Evolutionary conservation across 2,329 filamentous ascomycete genomes (phyloP), one percentile per base, ranked within the genome.

Genomic region (Cladophialophora yegresii): DNA sequence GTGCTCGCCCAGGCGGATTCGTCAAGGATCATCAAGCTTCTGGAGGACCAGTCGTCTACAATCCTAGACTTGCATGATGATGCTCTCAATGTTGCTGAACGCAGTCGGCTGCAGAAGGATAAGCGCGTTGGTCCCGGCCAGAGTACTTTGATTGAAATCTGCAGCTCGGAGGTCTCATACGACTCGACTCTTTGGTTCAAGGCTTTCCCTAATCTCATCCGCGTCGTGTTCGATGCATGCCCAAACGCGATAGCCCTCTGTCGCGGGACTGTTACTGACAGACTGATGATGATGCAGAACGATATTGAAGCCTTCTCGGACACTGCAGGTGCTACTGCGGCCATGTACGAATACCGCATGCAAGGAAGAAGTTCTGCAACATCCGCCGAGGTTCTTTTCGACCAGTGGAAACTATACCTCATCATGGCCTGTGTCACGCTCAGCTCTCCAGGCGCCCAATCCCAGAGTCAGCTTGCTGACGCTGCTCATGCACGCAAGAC

Each of bases 121-220:
- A 89, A 96, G 76, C 88, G 92, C 70, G 92, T 89, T 74, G 91
- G 87, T 73, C 91, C 92, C 71, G 88, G 88, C 53, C 89, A 93
- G 71, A 93, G 91, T 67, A 93, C 92, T 2, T 80, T 99, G 20
- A 90, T 98, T 36, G 93, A 98, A 74, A 85, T 99, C 26, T 98
- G 95, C 77, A 93, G 92, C 71, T 98, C 95, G 77, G 95, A 98
- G 71, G 87, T 95, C 28, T 92, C 92, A 0, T 97, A 98, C 72
- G 95, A 99, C 74, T 89, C 92, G 2, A 96, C 93, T 0, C 80
- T 99, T 12, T 99, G 95, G 95, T 96, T 95, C 79, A 99, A 98
- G 74, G 89, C 98, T 20, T 99, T 99, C 72, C 96, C 95, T 3
- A 98, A 97, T 72, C 83, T 99, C 33, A 90, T 99, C 62, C 87